A percentile compares a stretch with the other conserved stretches of the same genome.
Evolutionary conservation across 257 asterid species (phyloP).

Genomic region (Nicotiana undulata): DNA sequence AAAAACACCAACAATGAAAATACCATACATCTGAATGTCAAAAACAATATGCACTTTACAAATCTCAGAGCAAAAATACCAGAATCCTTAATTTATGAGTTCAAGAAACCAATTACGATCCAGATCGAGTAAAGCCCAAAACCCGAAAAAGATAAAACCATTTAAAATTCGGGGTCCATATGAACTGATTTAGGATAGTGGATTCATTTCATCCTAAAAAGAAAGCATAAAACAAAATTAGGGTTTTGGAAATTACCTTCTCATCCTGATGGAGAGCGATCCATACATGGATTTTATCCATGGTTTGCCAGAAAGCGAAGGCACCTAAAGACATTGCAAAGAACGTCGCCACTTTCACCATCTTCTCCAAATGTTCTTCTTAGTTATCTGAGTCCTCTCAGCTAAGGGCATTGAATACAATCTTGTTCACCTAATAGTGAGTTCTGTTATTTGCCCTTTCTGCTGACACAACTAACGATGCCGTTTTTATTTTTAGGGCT

Average conservation of each 20-base stretch:
- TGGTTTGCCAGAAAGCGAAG: slow-evolving; percentile 75
- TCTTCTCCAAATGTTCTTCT: slow-evolving; percentile 15
- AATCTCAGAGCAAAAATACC: not conserved
- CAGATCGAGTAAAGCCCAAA: not conserved
- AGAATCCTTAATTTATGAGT: not conserved
- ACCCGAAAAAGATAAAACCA: not conserved
- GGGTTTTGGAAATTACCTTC: slow-evolving; percentile 27
- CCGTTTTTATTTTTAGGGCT: not conserved
- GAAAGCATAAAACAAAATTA: not conserved
- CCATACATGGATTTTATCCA: slow-evolving; percentile 87
- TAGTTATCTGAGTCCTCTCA: not conserved
- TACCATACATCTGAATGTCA: not conserved
- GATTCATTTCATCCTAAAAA: not conserved
- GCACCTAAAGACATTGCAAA: slow-evolving; percentile 75
- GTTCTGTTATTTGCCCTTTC: not conserved
- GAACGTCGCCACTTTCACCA: slow-evolving; percentile 71
- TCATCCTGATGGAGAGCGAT: slow-evolving; percentile 90
- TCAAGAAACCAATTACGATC: not conserved
- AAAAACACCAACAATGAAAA: not conserved
- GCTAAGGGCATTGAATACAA: not conserved
- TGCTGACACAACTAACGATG: not conserved
- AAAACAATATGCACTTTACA: not conserved
- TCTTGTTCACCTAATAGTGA: not conserved
- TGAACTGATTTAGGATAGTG: not conserved
- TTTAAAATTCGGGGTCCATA: not conserved